A percentile compares a stretch with the other conserved stretches of the same genome.
phyloP scores from a whole-genome alignment of 2,329 filamentous ascomycete species.

The Geosmithia putterillii region DNA sequence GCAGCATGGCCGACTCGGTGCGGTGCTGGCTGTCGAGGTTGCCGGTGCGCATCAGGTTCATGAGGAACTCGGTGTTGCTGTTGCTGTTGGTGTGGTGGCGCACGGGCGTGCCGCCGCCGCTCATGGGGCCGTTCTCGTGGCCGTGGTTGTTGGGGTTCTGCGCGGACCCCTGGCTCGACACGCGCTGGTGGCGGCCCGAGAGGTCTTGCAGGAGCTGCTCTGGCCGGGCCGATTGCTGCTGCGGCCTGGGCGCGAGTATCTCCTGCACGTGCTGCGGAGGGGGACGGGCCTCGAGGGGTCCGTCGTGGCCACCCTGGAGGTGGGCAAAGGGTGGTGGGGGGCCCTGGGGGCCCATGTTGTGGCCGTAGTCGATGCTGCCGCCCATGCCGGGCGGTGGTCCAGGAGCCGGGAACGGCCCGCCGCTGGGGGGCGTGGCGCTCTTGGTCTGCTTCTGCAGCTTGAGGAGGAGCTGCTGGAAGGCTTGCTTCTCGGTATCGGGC shows the following conservation, averaged over 20 bases:
- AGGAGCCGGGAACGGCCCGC: slow-evolving; percentile 29
- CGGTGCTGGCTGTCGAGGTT: slow-evolving; percentile 31
- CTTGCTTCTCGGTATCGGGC: slow-evolving; percentile 64
- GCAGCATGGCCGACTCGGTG: slow-evolving; percentile 39
- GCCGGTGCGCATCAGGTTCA: slow-evolving; percentile 63
- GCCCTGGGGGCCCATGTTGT: slow-evolving; percentile 17
- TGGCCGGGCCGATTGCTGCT: slow-evolving; percentile 37
- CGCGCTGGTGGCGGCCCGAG: slow-evolving; percentile 44
- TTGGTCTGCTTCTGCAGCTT: slow-evolving; percentile 58
- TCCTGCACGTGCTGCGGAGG: slow-evolving; percentile 35
- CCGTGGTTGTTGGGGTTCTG: no score
- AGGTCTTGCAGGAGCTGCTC: slow-evolving; percentile 52
- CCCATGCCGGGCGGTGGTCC: slow-evolving; percentile 9
- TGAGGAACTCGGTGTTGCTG: slow-evolving; percentile 71
- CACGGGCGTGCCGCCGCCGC: slow-evolving; percentile 19
- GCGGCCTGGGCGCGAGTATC: slow-evolving; percentile 36
- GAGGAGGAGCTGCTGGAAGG: slow-evolving; percentile 69
- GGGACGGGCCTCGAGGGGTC: slow-evolving; percentile 22
- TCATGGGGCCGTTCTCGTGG: slow-evolving; percentile 10
- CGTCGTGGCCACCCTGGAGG: slow-evolving; percentile 29
- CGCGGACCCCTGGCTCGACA: slow-evolving; percentile 35
- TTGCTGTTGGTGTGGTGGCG: slow-evolving; percentile 32
- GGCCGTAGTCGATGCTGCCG: slow-evolving; percentile 1
- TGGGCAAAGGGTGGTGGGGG: slow-evolving; percentile 35
- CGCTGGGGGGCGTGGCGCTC: slow-evolving; percentile 30